Conservation (phyloP, 2,329 filamentous ascomycete species). For the Graphilbum ipis-grandicollis region DNA sequence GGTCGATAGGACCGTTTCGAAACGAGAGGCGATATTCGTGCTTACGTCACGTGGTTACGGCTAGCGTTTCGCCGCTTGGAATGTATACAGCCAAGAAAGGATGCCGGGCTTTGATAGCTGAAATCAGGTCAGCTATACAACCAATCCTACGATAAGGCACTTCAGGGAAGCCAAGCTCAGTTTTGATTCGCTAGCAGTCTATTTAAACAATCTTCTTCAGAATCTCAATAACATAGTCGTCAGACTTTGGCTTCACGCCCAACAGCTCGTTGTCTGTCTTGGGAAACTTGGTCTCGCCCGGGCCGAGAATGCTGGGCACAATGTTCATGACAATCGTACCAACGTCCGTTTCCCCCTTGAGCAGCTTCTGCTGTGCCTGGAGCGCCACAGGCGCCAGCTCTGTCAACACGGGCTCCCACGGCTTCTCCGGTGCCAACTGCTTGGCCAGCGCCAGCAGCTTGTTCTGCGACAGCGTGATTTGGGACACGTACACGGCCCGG, state of each 20-base stretch:
- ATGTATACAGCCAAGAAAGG: no score
- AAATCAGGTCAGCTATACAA: no score
- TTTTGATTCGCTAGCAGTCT: neutral
- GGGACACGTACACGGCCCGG: slow-evolving; percentile 14
- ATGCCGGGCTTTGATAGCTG: no score
- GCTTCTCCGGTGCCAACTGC: neutral
- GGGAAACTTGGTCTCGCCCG: slow-evolving; percentile 13
- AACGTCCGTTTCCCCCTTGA: neutral
- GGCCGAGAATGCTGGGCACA: neutral
- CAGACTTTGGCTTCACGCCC: slow-evolving; percentile 22
- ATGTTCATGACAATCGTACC: neutral
- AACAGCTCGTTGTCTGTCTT: slow-evolving; percentile 26
- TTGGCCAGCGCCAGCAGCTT: slow-evolving; percentile 17
- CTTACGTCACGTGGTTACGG: no score
- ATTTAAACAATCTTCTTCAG: slow-evolving; percentile 4
- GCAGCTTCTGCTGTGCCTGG: neutral
- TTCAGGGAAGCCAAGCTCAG: no score
- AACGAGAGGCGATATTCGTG: no score
- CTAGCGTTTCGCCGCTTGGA: no score
- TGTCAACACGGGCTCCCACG: neutral
- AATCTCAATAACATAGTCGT: slow-evolving; percentile 20
- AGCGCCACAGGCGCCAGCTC: neutral
- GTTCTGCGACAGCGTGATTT: slow-evolving; percentile 16
- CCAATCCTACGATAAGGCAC: no score
- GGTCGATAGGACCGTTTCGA: no score